Percentiles rank a stretch among this genome's conserved stretches.
These are phyloP conservation scores for Mycena belliarum DNA, from an alignment of 768 basidiomycete genomes.

Conservation along the genomic window DNA sequence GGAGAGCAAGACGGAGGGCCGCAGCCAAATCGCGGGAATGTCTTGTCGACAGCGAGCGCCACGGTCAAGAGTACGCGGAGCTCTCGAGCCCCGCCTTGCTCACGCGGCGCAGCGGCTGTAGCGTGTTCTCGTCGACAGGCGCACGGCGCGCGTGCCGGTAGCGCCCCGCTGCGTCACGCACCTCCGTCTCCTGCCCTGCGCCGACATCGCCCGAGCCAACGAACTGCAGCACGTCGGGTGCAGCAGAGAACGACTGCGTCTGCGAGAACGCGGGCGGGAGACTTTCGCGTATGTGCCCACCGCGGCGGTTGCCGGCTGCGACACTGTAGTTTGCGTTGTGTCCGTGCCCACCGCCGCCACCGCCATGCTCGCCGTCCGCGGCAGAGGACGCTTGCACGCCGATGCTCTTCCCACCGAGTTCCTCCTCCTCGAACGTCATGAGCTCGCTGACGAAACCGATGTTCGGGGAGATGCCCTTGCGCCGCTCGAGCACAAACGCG, in stretches of 20 bases:
- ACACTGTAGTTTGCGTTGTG: constrained; percentile 42
- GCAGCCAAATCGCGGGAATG: neutral
- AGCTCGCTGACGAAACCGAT: constrained; percentile 97
- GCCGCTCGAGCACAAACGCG: constrained; percentile 85
- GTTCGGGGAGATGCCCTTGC: constrained; percentile 94
- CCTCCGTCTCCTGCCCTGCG: constrained; percentile 82
- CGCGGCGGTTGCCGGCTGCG: constrained; percentile 51
- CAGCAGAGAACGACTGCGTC: constrained; percentile 25
- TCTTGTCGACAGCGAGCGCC: neutral
- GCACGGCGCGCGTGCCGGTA: constrained; percentile 87
- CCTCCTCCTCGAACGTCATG: constrained; percentile 94
- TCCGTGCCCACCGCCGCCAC: constrained; percentile 17
- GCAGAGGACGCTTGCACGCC: constrained; percentile 55
- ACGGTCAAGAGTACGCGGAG: constrained; percentile 32
- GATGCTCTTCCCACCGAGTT: constrained; percentile 75
- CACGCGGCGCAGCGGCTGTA: constrained; percentile 87
- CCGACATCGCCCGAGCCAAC: constrained; percentile 37
- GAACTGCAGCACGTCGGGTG: constrained; percentile 16
- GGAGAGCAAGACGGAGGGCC: too few species aligned
- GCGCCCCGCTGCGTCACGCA: constrained; percentile 81
- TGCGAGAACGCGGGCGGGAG: constrained; percentile 56
- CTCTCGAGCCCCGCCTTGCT: constrained; percentile 94
- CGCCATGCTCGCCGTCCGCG: constrained; percentile 24
- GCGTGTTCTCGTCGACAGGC: constrained; percentile 83
- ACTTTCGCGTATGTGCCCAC: constrained; percentile 73